Percentiles rank a stretch among this genome's conserved stretches.
Evolutionary conservation across 2,329 filamentous ascomycete species (phyloP).

Genomic region (Didymella pinodella): DNA sequence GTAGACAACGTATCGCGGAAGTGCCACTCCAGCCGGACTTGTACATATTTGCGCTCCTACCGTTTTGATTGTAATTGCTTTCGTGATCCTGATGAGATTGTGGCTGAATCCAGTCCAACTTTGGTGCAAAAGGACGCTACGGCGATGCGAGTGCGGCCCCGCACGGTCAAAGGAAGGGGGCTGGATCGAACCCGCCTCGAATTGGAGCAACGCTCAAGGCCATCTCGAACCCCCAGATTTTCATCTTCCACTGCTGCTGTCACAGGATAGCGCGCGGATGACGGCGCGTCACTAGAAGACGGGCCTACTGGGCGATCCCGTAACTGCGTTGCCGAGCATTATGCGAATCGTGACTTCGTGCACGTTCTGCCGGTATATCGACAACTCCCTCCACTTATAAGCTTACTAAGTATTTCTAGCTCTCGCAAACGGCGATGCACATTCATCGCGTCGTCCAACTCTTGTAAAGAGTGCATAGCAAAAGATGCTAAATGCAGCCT

Average conservation of each 20-base stretch:
- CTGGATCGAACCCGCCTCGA: conserved; percentile 5
- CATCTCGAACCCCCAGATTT: conserved; percentile 2
- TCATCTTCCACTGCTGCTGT: background rate
- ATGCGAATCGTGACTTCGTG: conserved; percentile 19
- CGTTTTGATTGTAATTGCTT: background rate
- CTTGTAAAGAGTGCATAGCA: conserved; percentile 13
- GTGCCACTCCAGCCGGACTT: background rate
- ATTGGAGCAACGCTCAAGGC: conserved; percentile 3
- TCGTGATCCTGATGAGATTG: background rate
- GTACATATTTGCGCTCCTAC: background rate
- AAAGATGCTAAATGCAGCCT: conserved; percentile 9
- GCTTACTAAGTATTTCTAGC: conserved; percentile 9
- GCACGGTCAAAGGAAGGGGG: conserved; percentile 15
- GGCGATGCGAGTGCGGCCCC: conserved; percentile 12
- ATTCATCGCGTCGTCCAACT: conserved; percentile 4
- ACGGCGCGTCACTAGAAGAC: conserved; percentile 1
- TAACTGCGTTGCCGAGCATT: background rate
- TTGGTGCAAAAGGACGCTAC: conserved; percentile 11
- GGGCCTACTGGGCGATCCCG: conserved; percentile 4
- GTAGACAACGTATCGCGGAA: background rate
- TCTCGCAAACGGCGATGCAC: conserved; percentile 18
- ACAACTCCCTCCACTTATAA: background rate
- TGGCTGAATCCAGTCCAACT: background rate
- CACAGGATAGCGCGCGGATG: conserved; percentile 5
- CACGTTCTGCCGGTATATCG: conserved; percentile 14